phyloP scores from a whole-genome alignment of 345 rosid species.

The Triadica sebifera region DNA sequence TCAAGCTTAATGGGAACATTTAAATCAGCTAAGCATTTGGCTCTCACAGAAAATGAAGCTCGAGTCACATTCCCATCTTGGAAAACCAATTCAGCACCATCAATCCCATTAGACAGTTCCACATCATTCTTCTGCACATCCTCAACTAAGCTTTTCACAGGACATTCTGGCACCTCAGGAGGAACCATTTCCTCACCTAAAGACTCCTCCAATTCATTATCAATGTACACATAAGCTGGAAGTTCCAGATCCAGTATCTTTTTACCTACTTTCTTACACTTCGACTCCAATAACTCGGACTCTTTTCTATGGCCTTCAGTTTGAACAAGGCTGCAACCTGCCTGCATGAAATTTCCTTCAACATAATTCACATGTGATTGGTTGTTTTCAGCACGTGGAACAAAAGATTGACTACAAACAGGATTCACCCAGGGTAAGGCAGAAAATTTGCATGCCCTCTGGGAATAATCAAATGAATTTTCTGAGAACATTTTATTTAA shows the following conservation, averaged over 20 bases:
- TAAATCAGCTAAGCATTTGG: constrained; percentile 43
- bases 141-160: constrained; percentile 21
- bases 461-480: constrained; percentile 13
- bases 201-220: constrained; percentile 32
- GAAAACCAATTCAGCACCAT: neutral
- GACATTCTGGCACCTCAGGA: constrained; percentile 10
- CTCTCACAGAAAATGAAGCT: constrained; percentile 11
- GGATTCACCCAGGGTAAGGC: constrained; percentile 21
- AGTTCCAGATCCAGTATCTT: constrained; percentile 55
- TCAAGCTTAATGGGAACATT: constrained; percentile 46
- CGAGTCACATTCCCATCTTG: constrained; percentile 4
- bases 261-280: constrained; percentile 39
- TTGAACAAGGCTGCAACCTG: constrained; percentile 12
- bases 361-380: constrained; percentile 1
- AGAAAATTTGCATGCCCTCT: constrained; percentile 7
- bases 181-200: constrained; percentile 20
- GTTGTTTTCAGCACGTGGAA: constrained; percentile 26
- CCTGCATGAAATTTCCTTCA: constrained; percentile 13
- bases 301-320: constrained; percentile 13
- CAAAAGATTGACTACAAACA: constrained; percentile 26
- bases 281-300: constrained; percentile 21
- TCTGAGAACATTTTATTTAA: constrained; percentile 23
- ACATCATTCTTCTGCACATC: constrained; percentile 21
- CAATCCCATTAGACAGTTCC: neutral
- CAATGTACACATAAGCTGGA: constrained; percentile 43